Percentiles rank a stretch among this genome's conserved stretches.
phyloP scores from a whole-genome alignment of 805 yeast genomes.

The Isabelozyma gotoi region DNA sequence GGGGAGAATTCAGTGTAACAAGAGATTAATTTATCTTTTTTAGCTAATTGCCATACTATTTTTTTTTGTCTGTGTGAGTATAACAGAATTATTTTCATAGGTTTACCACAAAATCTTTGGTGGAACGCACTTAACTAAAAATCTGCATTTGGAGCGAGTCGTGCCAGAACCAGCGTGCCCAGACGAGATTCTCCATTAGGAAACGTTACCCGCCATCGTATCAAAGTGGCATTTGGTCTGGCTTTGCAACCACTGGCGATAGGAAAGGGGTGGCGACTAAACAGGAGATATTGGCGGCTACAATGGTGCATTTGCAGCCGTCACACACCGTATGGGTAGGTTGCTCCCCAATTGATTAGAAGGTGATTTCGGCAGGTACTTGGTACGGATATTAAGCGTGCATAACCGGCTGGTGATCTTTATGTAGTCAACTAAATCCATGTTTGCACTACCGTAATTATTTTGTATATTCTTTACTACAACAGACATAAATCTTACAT shows the following conservation, averaged over 20 bases:
- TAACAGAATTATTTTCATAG: background rate
- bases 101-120: background rate
- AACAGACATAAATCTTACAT: no score
- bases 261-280: background rate
- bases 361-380: no score
- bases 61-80: background rate
- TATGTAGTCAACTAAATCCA: no score
- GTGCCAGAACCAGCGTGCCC: background rate
- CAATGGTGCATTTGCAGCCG: no score
- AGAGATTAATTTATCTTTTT: background rate
- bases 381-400: no score
- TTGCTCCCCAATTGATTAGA: no score
- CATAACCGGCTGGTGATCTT: no score
- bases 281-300: no score
- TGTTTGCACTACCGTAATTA: no score
- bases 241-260: background rate
- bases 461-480: no score
- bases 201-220: slow-evolving; percentile 1
- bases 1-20: no score
- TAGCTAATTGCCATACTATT: background rate
- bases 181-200: background rate
- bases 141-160: background rate
- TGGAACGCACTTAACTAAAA: background rate
- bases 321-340: no score
- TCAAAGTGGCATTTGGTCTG: background rate